Evolutionary conservation across 2,329 filamentous ascomycete genomes (phyloP), one percentile per base, ranked within the genome.

Genomic region (Cercospora sesami): DNA sequence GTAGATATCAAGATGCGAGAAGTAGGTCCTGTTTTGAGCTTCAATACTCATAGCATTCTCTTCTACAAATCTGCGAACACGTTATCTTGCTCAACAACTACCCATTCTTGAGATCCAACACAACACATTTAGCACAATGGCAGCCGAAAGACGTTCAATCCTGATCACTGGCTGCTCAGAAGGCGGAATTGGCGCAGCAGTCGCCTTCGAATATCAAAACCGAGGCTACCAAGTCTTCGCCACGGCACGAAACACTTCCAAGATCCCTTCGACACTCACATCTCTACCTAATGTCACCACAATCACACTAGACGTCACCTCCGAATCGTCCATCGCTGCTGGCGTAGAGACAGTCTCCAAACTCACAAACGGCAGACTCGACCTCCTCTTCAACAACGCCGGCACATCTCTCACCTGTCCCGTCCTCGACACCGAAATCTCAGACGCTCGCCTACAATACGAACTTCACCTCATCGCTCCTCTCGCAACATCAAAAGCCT

Each of bases 381-480:
- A 86, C 67, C 74, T 85, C 39, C 76, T 85, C 1, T 72, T 84
- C 68, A 84, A 85, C 74, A 85, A 85, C 64, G 83, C 83, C 0
- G 83, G 82, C 1, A 72, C 73, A 1, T 75, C 75, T 4, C 67
- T 69, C 8, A 78, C 71, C 64, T 69, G 63, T 16, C 73, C 72
- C 0, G 58, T 77, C 3, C 70, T 69, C 5, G 76, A 78, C 14
- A 70, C 67, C 2, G 70, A 74, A 21, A 65, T 73, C 2, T 75
- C 77, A 4, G 80, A 81, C 12, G 86, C 83, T 79, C 84, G 82
- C 80, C 72, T 71, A 30, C 79, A 80, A 30, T 83, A 80, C 73
- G 81, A 84, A 60, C 80, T 85, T 63, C 87, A 87, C 67, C 72
- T 86, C 28, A 81, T 81, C 39, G 85, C 85, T 0, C 76, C 72